Conservation (phyloP, 164 flowering plant genomes). For the Paratinospora sagittata region DNA sequence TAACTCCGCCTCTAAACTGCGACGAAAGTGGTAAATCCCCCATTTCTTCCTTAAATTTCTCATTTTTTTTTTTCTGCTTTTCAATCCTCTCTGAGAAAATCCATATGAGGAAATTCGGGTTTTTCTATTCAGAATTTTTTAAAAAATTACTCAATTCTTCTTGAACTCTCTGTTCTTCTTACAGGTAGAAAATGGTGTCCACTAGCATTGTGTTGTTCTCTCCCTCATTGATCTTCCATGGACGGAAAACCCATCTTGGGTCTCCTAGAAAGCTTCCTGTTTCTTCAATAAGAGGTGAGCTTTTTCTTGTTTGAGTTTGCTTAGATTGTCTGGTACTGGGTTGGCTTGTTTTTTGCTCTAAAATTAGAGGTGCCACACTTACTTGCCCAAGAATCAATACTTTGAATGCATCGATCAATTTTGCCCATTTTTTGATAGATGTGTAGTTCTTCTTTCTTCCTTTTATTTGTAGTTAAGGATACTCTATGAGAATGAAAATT, state of each 20-base stretch:
- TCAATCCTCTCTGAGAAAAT: not conserved
- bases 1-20: not conserved
- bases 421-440: too few species aligned
- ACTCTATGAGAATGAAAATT: too few species aligned
- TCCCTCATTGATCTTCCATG: slow-evolving; percentile 32
- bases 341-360: too few species aligned
- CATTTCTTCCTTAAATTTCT: not conserved
- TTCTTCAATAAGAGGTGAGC: slow-evolving; percentile 25
- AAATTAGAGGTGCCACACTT: too few species aligned
- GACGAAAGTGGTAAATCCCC: slow-evolving; percentile 11
- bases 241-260: slow-evolving; percentile 29
- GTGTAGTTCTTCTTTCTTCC: too few species aligned
- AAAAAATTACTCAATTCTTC: not conserved
- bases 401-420: too few species aligned
- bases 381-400: too few species aligned
- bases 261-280: slow-evolving; percentile 22
- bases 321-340: not conserved
- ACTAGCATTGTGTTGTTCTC: slow-evolving; percentile 26
- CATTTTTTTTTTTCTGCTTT: not conserved
- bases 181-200: slow-evolving; percentile 32
- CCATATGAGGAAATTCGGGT: not conserved
- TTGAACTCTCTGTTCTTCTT: not conserved
- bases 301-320: not conserved
- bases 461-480: too few species aligned
- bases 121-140: not conserved